Conservation (phyloP, 2,329 filamentous ascomycete species). For the Ophiostoma novo-ulmi region DNA sequence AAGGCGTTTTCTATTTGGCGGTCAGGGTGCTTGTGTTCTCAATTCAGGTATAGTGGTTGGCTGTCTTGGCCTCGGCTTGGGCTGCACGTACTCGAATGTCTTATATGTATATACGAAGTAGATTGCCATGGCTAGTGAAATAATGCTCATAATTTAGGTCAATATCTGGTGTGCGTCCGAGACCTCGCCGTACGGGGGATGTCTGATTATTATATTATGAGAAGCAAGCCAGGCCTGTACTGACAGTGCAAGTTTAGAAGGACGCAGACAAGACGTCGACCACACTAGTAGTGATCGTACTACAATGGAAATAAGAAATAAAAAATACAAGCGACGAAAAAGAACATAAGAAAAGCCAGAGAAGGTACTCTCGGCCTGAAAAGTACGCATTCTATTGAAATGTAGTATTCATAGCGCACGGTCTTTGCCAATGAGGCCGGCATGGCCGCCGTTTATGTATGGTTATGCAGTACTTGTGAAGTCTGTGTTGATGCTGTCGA, state of each 20-base stretch:
- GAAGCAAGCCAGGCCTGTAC: not conserved
- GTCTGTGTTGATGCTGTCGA: not conserved
- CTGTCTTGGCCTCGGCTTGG: constrained; percentile 7
- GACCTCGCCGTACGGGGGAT: constrained; percentile 11
- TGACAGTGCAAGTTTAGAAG: not conserved
- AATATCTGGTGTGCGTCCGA: not conserved
- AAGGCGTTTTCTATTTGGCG: not conserved
- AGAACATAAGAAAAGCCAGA: not conserved
- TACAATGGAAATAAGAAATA: not conserved
- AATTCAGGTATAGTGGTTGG: not conserved
- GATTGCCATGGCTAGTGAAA: no score
- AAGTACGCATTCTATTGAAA: not conserved
- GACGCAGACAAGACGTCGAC: not conserved
- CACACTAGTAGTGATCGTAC: not conserved
- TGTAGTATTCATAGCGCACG: not conserved
- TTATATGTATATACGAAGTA: not conserved
- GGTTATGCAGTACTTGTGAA: no score
- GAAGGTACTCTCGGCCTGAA: not conserved
- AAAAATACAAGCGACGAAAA: not conserved
- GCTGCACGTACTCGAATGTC: not conserved
- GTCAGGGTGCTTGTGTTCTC: not conserved
- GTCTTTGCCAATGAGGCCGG: not conserved
- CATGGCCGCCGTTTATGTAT: no score
- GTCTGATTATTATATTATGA: not conserved
- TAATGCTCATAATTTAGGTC: not conserved